These are phyloP conservation scores for Smittium mucronatum DNA, from an alignment of 371 early-diverging fungal genomes.

Conservation along the genomic window DNA sequence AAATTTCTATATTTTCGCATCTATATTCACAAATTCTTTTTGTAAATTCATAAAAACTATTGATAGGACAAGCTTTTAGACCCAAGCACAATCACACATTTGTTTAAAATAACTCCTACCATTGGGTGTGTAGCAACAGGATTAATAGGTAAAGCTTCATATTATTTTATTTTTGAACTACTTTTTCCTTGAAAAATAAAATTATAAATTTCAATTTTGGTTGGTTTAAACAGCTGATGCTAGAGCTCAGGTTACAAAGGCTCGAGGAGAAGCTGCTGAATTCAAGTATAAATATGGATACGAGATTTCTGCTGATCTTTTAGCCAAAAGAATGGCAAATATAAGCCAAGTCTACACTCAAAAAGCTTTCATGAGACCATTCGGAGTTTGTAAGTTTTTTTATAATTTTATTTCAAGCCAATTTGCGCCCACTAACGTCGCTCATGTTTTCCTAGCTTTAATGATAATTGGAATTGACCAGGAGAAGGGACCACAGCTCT, in stretches of 20 bases:
- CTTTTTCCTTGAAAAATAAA: neutral
- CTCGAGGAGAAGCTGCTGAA: slow-evolving; percentile 92
- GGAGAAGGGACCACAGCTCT: slow-evolving; percentile 89
- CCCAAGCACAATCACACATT: slow-evolving; percentile 81
- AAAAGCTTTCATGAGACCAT: slow-evolving; percentile 95
- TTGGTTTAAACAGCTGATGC: slow-evolving; percentile 79
- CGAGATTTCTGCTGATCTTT: slow-evolving; percentile 89
- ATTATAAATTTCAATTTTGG: neutral
- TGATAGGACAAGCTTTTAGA: slow-evolving; percentile 83
- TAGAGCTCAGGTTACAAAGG: slow-evolving; percentile 79
- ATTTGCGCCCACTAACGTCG: neutral
- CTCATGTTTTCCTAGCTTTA: slow-evolving; percentile 51
- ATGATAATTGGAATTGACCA: slow-evolving; percentile 91
- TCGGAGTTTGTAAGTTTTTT: slow-evolving; percentile 58
- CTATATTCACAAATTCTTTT: neutral
- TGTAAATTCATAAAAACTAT: slow-evolving; percentile 28
- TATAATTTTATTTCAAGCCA: slow-evolving; percentile 38
- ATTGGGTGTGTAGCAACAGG: slow-evolving; percentile 98
- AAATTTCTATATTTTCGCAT: slow-evolving; percentile 30
- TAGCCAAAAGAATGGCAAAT: slow-evolving; percentile 94
- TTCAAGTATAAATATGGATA: slow-evolving; percentile 97
- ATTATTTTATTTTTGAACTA: neutral
- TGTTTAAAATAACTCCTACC: slow-evolving; percentile 82
- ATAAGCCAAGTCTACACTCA: slow-evolving; percentile 98
- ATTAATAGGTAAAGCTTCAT: slow-evolving; percentile 37